Evolutionary conservation across 371 early-diverging fungal genomes (phyloP).

Genomic region (Syncephalastrum sp.): DNA sequence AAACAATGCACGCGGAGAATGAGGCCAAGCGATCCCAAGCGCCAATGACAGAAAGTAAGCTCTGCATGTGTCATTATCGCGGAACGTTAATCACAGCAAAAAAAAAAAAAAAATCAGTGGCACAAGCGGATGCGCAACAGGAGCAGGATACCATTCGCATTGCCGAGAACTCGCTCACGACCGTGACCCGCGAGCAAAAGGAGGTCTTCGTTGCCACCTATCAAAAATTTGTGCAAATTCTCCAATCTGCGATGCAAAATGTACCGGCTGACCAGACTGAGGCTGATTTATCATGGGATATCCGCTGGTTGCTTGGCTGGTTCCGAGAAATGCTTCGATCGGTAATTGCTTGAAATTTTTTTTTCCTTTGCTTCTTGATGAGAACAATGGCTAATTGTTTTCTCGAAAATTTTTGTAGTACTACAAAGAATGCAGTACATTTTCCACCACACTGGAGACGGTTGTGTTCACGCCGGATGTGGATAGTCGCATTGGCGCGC

Average conservation of each 20-base stretch:
- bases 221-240: constrained; percentile 67
- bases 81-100: background rate
- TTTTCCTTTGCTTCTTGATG: background rate
- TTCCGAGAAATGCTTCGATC: constrained; percentile 78
- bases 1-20: constrained; percentile 33
- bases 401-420: constrained; percentile 36
- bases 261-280: constrained; percentile 43
- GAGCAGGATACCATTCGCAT: constrained; percentile 55
- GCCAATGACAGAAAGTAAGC: constrained; percentile 35
- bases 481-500: constrained; percentile 48
- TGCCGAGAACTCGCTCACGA: constrained; percentile 63
- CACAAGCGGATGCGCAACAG: constrained; percentile 47
- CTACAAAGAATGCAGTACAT: constrained; percentile 61
- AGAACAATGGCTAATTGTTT: constrained; percentile 1
- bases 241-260: constrained; percentile 43
- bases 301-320: constrained; percentile 80
- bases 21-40: constrained; percentile 28
- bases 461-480: constrained; percentile 68
- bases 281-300: constrained; percentile 50
- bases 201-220: constrained; percentile 77
- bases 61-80: background rate
- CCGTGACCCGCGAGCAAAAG: constrained; percentile 76
- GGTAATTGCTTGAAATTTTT: constrained; percentile 17
- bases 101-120: constrained; percentile 17
- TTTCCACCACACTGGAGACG: constrained; percentile 65